Base-by-base conservation (phyloP, 169 alveolate genomes). In the Theileria orientalis region DNA sequence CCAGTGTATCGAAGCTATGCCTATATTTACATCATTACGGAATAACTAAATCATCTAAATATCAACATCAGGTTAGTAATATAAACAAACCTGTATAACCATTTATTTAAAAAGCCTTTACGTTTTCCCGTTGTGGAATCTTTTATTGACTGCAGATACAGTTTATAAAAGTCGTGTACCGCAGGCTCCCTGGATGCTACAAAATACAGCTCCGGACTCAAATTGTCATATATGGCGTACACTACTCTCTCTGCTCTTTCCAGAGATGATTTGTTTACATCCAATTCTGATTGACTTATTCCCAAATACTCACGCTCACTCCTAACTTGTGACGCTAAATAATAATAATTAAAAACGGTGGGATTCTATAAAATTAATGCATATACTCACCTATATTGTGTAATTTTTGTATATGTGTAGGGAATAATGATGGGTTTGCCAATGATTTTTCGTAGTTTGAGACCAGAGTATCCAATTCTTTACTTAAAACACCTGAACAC, bases 101-200 rank as follows among this genome's bases (percentile, higher is more conserved):
- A 63, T 9, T 37, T 63, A 27, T n/a, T n/a, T 32, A 41, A 23
- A 63, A 21, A 8, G 57, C 21, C 11, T 21, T 11, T 3, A 47
- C 21, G 57, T n/a, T 11, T 8, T 2, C 2, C 16, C 23, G 51
- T 32, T 16, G 14, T 68, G 3, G 60, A 23, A 61, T 68, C 3
- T 2, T 47, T 30, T 5, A 59, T 66, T 16, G 83, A 16, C 11
- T 29, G 14, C 68, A 77, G 44, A 33, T 41, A 79, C 33, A 79
- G 72, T 23, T 72, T 69, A 49, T 63, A 59, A 0, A 66, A 27
- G 60, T 79, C 87, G 6, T 70, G 9, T 8, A 69, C 87, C 0
- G 87, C 79, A 2, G 87, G 87, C 25, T 71, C 77, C 67, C 83
- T 70, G 13, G 87, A 79, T 14, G 87, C 87, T 0, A 73, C 27